Base-by-base conservation (phyloP, 2,329 filamentous ascomycete species). In the Talaromyces sp. region DNA sequence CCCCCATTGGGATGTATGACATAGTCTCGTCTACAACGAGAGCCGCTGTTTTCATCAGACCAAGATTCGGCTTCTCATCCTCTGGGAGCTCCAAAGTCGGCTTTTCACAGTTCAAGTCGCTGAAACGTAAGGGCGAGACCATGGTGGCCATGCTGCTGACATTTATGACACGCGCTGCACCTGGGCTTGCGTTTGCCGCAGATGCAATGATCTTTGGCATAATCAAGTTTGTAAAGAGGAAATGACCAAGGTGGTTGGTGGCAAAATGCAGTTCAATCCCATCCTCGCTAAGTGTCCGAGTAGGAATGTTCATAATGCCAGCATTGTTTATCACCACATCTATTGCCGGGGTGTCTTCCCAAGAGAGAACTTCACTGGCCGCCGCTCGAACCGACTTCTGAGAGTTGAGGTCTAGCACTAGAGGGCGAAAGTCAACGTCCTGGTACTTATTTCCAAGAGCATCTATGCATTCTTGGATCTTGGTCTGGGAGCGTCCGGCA, bases 321-420 rank as follows among this genome's bases (percentile, higher is more conserved):
- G 79, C 77, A 61, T 77, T 80, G 68, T 79, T 77, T 62, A 80
- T 71, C 2, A 80, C 64, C 4, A 80, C 67, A 63, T 79, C 75
- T 47, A 80, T 71, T 0, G 65, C 61, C 19, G 69, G 66, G 32
- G 72, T 62, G 49, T 71, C 67, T 9, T 62, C 60, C 32, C 68
- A 69, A n/a, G 53, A 58, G 39, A 70, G 68, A 53, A 79, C 65
- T 56, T 69, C 60, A 2, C 61, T 57, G 3, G 74, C 73, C 3
- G 76, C 72, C 19, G 65, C 59, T 0, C 71, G 72, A 4, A 77
- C 67, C 6, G 67, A 69, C 1, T 61, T 55, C 30, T 72, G 65
- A 3, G 69, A 76, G 9, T 64, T 65, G 11, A 78, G 65, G 59
- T 78, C 73, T 8, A 78, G 36, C 30, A 70, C 39, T 5, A 77